These are phyloP conservation scores for Torulaspora pretoriensis DNA, from an alignment of 1,139 yeast genomes.

Conservation along the genomic window DNA sequence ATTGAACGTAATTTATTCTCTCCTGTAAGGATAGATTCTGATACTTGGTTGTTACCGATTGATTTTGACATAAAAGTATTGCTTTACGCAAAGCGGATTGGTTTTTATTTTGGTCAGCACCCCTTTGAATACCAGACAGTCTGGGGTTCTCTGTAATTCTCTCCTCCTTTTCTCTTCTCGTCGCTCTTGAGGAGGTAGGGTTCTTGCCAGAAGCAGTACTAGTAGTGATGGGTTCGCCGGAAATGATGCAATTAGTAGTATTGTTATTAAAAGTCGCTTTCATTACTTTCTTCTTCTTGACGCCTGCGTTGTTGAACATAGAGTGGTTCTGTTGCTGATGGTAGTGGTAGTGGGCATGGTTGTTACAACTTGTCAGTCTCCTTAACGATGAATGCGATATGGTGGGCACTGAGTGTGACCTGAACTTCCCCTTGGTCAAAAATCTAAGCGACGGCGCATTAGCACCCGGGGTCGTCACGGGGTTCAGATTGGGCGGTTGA, in stretches of 20 bases:
- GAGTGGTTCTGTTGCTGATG: conserved; percentile 9
- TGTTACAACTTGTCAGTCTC: conserved; percentile 22
- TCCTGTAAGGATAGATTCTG: conserved; percentile 26
- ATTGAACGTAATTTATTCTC: conserved; percentile 27
- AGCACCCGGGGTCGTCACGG: conserved; percentile 1
- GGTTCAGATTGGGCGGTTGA: neutral
- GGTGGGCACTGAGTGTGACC: conserved; percentile 36
- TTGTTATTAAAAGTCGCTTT: conserved; percentile 1
- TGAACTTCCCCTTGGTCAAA: conserved; percentile 21
- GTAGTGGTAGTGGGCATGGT: conserved; percentile 14
- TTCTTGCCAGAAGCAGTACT: neutral
- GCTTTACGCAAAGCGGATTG: conserved; percentile 24
- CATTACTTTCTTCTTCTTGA: conserved; percentile 6
- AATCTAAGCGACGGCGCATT: conserved; percentile 9
- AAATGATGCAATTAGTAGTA: conserved; percentile 2
- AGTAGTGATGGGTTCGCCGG: conserved; percentile 1
- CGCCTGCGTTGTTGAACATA: conserved; percentile 8
- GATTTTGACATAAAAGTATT: conserved; percentile 20
- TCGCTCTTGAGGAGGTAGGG: neutral
- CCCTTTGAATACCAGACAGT: neutral
- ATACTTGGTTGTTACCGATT: conserved; percentile 14
- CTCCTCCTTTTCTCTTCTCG: neutral
- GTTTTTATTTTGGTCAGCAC: neutral
- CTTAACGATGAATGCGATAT: conserved; percentile 35
- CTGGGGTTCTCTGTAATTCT: neutral